These are phyloP conservation scores for Heracleum sosnowskyi DNA, from an alignment of 129 eudicot genomes.

Conservation along the genomic window DNA sequence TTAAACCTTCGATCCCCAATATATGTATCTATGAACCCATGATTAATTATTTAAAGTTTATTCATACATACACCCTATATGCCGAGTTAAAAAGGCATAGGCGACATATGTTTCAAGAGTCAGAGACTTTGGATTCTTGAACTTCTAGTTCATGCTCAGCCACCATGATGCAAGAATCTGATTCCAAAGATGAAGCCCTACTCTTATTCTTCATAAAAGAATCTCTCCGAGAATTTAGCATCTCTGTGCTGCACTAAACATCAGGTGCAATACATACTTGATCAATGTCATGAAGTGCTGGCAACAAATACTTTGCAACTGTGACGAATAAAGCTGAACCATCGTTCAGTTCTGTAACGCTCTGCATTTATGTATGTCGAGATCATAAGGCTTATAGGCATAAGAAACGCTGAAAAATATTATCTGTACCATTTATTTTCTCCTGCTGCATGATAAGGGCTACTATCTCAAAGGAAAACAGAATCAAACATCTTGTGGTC, in stretches of 20 bases:
- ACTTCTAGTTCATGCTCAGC: slow-evolving; percentile 91
- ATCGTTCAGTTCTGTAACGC: slow-evolving; percentile 82
- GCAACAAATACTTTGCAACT: slow-evolving; percentile 89
- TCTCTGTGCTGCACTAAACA: slow-evolving; percentile 76
- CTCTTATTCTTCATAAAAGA: slow-evolving; percentile 35
- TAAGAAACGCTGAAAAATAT: no score
- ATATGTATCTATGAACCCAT: no score
- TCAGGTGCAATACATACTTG: slow-evolving; percentile 89
- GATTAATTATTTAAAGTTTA: no score
- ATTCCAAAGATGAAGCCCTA: slow-evolving; percentile 46
- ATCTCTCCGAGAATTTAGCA: slow-evolving; percentile 46
- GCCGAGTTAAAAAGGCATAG: no score
- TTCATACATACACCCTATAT: no score
- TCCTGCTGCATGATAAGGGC: no score
- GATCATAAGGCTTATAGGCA: neutral
- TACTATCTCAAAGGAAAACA: no score
- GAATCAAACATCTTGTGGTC: no score
- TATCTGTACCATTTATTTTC: no score
- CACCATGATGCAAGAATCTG: slow-evolving; percentile 84
- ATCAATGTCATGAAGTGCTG: slow-evolving; percentile 83
- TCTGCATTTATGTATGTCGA: slow-evolving; percentile 33
- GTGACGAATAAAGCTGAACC: slow-evolving; percentile 92
- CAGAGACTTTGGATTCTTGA: slow-evolving; percentile 71
- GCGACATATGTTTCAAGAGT: no score
- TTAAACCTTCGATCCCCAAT: no score